Base-by-base conservation (phyloP, 805 yeast genomes). In the Metschnikowia gruessii region DNA sequence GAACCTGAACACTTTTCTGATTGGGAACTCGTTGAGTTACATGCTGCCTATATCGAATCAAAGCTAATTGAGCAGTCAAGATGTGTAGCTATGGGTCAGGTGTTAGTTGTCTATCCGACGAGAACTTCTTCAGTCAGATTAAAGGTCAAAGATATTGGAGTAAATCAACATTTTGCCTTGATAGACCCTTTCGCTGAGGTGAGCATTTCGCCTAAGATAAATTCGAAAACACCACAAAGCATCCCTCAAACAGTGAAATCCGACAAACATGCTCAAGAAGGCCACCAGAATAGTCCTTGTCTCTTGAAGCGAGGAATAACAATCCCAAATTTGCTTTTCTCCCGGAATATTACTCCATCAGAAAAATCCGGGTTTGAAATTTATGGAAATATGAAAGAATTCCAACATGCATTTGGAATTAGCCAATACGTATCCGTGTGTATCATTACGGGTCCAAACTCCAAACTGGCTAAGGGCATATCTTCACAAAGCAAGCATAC, bases 21-120 rank as follows among this genome's bases (percentile, higher is more conserved):
- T 60, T 92, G 97, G 97, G 97, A 91, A 54, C 69, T 87, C 22
- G 86, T 90, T 2, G 96, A 91, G 59, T 64, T 85, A 2, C 87
- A 92, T 63, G 92, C 96, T 2, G 81, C 77, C 24, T 78, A 75
- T 35, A 75, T 92, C 21, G 97, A 92, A 60, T 79, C 81, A 38
- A 79, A 79, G 52, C 74, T 91, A 55, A 68, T 92, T 30, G 80
- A 83, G 45, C 97, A 92, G 61, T 82, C 95, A 1, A 72, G 97
- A 48, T 85, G 91, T 41, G 85, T 90, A 1, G 70, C 81, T 0
- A 41, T 75, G 16, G 70, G 74, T 38, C 90, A 83, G 52, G 65
- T 70, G 1, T 66, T 91, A 41, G 76, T 85, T 5, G 84, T 91
- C 2, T 88, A 81, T 58, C 86, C 95, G 1, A 76, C 83, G 6